Evolutionary conservation across 75 land plant species (phyloP), one percentile per base, ranked within the genome.

Genomic region (Cupressus sempervirens): DNA sequence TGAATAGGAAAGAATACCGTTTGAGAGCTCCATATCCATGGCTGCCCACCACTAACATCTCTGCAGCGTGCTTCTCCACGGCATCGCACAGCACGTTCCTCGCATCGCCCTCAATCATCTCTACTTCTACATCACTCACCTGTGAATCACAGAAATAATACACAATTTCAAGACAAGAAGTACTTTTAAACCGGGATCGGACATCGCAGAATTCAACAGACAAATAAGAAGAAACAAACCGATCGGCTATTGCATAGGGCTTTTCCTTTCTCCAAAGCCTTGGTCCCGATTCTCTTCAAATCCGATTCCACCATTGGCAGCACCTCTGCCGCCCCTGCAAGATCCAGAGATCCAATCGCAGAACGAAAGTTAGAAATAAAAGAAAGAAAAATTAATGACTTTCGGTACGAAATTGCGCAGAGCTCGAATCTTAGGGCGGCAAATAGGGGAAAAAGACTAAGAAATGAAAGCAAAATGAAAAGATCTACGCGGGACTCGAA

Each of bases 21-120:
- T 94, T 93, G 20, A 94, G 87, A 58, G 91, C 92, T 76, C 96
- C 96, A 85, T 92, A 91, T 56, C 94, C 94, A 88, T 94, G 94
- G 80, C 93, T 93, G 4, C 96, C 96, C 38, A 94, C 88, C 62
- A 90, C 92, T 68, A 94, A 54, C 7, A 93, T 85, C 35, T 90
- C 85, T 13, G 96, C 95, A 35, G 91, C 89, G 32, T 86, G 87
- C 38, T 86, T 92, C 43, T 94, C 92, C 3, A 90, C 95, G 6
- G 92, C 90, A 43, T 93, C 93, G 79, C 91, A 89, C 2, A 93
- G 87, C 1, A 93, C 90, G 67, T 88, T 88, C 77, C 96, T 88
- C 2, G 96, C 87, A 85, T 94, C 96, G 30, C 96, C 96, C 87
- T 90, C 92, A n/a, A 86, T 30, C 81, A 88, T 92, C 86, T 91